Percentiles rank a stretch among this genome's conserved stretches.
Evolutionary conservation across 257 asterid species (phyloP).

Genomic region (Salvia miltiorrhiza): DNA sequence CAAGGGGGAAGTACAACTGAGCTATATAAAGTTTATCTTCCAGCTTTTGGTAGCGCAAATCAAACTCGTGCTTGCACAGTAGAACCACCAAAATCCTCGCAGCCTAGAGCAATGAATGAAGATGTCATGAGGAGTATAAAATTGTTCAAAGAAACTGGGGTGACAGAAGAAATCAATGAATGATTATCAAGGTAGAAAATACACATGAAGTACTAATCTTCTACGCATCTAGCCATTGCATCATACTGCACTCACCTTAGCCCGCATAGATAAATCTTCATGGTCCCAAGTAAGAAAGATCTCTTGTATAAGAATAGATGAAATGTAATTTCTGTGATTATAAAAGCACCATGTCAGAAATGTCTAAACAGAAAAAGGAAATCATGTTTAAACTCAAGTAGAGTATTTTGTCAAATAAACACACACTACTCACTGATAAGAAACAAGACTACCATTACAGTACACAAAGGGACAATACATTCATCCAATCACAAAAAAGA

Average conservation of each 20-base stretch:
- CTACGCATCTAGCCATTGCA: slow-evolving; percentile 10
- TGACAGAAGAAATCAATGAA: not conserved
- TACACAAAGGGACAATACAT: not conserved
- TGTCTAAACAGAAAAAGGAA: not conserved
- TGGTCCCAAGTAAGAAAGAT: slow-evolving; percentile 99
- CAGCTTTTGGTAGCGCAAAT: slow-evolving; percentile 91
- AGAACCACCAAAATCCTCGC: slow-evolving; percentile 90
- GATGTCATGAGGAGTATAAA: slow-evolving; percentile 13
- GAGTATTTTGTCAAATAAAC: slow-evolving; percentile 12
- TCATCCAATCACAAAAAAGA: not conserved
- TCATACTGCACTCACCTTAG: slow-evolving; percentile 60
- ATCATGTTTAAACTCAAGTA: slow-evolving; percentile 1
- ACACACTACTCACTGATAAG: not conserved
- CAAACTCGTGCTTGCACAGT: slow-evolving; percentile 96
- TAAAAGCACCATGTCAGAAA: slow-evolving; percentile 21
- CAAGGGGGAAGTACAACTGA: slow-evolving; percentile 90
- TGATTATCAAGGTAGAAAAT: slow-evolving; percentile 9
- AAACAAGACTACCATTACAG: not conserved
- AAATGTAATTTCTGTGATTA: slow-evolving; percentile 77
- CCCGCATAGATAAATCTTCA: slow-evolving; percentile 90
- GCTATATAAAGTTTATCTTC: slow-evolving; percentile 98
- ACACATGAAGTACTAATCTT: slow-evolving; percentile 12
- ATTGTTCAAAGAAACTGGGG: slow-evolving; percentile 15
- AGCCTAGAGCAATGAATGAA: slow-evolving; percentile 50
- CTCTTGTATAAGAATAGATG: slow-evolving; percentile 96